Base-by-base conservation (phyloP, 352 stramenopile species). In the Phytopythium helicoides region DNA sequence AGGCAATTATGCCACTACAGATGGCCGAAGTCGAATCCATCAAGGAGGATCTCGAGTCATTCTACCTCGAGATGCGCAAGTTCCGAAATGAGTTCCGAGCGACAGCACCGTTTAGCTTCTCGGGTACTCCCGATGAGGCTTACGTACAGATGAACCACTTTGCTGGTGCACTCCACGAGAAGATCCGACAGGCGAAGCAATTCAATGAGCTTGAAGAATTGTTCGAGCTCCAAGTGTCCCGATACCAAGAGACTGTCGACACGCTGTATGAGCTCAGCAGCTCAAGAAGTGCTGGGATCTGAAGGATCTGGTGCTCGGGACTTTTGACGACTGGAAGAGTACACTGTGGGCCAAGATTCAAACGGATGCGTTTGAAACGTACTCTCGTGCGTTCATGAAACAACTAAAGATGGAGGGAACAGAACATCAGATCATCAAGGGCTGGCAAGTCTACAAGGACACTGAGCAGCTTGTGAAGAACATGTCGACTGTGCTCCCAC, bases 1-100 rank as follows among this genome's bases (percentile, higher is more conserved):
- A 99, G 69, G 93, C 98, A 60, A 99, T 99, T 54, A 85, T 98
- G 73, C 94, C 94, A 6, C 78, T 99, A 38, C 96, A 99, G 75
- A 98, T 98, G 83, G 76, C 91, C 15, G 93, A 98, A 53, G 92
- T 98, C 12, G 90, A 98, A 54, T 83, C 80, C 22, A 96, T 98
- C 55, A 98, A 98, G 56, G 68, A 90, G 36, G 89, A 98, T 19
- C 70, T 98, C 0, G 94, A 98, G 60, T 75, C 91, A 8, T 98
- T 98, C 67, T 98, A 97, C 66, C 51, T 90, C 19, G 78, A 91
- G 11, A 97, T 98, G 76, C 82, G 94, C 62, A 87, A 96, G 48
- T 98, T 98, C 71, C 85, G 96, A 22, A 92, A 94, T 46, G 86
- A 98, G 31, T 98, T 99, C 66, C 79, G 95, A 11, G 74, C 89